Evolutionary conservation across 257 asterid genomes (phyloP), one percentile per base, ranked within the genome.

Genomic region (Solanum rostratum): DNA sequence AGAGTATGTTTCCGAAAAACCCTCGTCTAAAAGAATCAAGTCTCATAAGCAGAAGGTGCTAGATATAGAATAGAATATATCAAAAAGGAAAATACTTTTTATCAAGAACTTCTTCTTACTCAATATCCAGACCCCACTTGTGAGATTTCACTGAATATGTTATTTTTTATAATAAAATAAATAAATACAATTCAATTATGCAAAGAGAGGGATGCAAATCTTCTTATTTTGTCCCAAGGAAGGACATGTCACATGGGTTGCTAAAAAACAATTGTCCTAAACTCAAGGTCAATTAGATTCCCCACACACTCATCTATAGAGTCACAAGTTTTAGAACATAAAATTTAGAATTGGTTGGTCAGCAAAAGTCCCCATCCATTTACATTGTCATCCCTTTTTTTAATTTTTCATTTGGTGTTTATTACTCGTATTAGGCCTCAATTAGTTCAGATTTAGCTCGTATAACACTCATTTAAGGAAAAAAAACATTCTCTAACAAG

Each of bases 191-290:
- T 20, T 22, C 29, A 84, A 84, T 63, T 43, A 70, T 54, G 0
- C 69, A 69, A 66, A 55, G 63, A 57, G 27, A 83, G 60, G 57
- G 49, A 53, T 78, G 4, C 13, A 18, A 30, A 79, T 19, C 22
- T 66, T 57, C 45, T 68, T 18, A 76, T n/a, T 29, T 62, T 73
- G 80, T 60, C 81, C 71, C 41, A 37, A 79, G 18, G 84, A n/a
- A 86, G 87, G 86, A 86, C 88, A 84, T 84, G 88, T 88, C 90
- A 86, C 88, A 84, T 88, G 89, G 89, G 85, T 57, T 86, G 85
- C 69, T 84, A 24, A 71, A 65, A 15, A 6, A 14, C 41, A 37
- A 60, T 60, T 49, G 68, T 52, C 54, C 41, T 16, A 86, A 66
- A 55, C 41, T 69, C 2, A 74, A 88, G 82, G 79, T 80, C 84